These are phyloP conservation scores for Mycena polygramma DNA, from an alignment of 768 basidiomycete species.

Conservation along the genomic window DNA sequence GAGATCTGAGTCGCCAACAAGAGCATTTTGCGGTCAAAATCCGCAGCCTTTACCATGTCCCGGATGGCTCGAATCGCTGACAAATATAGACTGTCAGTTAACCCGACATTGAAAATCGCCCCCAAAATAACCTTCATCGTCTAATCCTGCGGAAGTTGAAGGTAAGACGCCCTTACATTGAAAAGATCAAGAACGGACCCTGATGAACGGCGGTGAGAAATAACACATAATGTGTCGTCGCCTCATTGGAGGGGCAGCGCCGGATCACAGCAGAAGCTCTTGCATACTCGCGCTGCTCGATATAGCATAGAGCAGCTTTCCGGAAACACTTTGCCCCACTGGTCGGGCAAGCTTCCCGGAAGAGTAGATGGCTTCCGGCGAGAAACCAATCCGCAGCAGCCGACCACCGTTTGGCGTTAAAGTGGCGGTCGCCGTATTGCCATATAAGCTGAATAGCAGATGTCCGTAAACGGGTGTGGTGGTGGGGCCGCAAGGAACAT, in stretches of 20 bases:
- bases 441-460: constrained; percentile 72
- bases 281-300: constrained; percentile 81
- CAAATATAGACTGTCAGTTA: constrained; percentile 29
- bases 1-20: constrained; percentile 87
- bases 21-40: constrained; percentile 90
- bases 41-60: constrained; percentile 77
- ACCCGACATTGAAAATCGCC: neutral
- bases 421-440: constrained; percentile 88
- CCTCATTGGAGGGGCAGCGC: constrained; percentile 80
- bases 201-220: constrained; percentile 84
- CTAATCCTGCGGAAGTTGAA: constrained; percentile 66
- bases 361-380: constrained; percentile 76
- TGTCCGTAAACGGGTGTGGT: neutral
- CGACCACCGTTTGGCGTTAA: constrained; percentile 77
- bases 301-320: constrained; percentile 87
- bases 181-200: constrained; percentile 62
- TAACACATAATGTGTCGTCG: constrained; percentile 81
- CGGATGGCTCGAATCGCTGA: constrained; percentile 77
- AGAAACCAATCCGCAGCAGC: constrained; percentile 89
- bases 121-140: constrained; percentile 76
- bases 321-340: constrained; percentile 80
- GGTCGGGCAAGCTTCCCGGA: constrained; percentile 65
- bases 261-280: constrained; percentile 78
- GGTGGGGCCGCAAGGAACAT: constrained; percentile 44
- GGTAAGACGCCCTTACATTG: constrained; percentile 12